Conservation (phyloP, 2,329 filamentous ascomycete genomes). For the Fusarium cicatricum region DNA sequence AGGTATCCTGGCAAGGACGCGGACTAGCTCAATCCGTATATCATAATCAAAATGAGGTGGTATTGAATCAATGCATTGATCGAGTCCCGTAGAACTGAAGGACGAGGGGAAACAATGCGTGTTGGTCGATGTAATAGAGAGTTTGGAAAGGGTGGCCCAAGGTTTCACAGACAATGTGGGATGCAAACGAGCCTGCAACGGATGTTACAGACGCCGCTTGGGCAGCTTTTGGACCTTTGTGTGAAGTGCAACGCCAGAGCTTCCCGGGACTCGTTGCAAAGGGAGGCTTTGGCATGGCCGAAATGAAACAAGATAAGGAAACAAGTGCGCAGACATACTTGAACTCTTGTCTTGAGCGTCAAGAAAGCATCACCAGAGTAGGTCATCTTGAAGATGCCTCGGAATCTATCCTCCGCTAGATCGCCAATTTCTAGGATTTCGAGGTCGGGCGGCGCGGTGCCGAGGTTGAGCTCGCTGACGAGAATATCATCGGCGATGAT, state of each 20-base stretch:
- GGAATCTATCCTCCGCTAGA: conserved; percentile 93
- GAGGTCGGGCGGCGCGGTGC: conserved; percentile 90
- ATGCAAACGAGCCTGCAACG: too few species aligned
- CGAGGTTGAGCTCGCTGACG: conserved; percentile 96
- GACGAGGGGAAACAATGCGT: conserved; percentile 1
- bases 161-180: too few species aligned
- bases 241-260: conserved; percentile 1
- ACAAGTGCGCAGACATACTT: conserved; percentile 63
- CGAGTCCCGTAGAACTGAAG: background rate
- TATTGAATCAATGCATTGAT: conserved; percentile 16
- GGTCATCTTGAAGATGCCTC: conserved; percentile 99
- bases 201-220: background rate
- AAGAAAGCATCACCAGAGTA: conserved; percentile 95
- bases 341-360: conserved; percentile 93
- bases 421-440: conserved; percentile 99
- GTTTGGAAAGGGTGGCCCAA: background rate
- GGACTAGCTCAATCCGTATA: conserved; percentile 21
- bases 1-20: conserved; percentile 7
- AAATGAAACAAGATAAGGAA: conserved; percentile 16
- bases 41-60: conserved; percentile 21
- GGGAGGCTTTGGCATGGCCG: background rate
- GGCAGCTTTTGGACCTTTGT: conserved; percentile 4
- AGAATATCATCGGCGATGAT: conserved; percentile 99
- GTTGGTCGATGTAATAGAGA: conserved; percentile 6
- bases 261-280: conserved; percentile 4